Percentiles rank a stretch among this genome's conserved stretches.
phyloP scores from a whole-genome alignment of 2,329 filamentous ascomycete species.

The Tolypocladium nubicola region DNA sequence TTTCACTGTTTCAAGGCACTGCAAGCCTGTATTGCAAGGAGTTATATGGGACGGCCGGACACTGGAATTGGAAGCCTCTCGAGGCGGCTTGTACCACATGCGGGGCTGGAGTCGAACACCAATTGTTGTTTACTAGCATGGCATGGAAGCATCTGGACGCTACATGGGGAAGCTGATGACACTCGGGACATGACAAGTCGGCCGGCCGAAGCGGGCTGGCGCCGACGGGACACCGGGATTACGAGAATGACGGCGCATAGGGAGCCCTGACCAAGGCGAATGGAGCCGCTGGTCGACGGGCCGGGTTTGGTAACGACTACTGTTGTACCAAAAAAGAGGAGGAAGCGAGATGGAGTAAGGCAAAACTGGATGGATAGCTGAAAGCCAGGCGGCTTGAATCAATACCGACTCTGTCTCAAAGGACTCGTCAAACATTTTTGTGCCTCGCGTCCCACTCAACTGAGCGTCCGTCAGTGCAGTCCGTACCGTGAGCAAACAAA shows the following conservation, averaged over 20 bases:
- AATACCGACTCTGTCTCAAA: constrained; percentile 4
- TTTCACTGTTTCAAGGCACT: constrained; percentile 8
- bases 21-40: constrained; percentile 4
- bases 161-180: constrained; percentile 18
- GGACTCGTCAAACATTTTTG: neutral
- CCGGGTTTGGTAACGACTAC: neutral
- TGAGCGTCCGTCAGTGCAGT: neutral
- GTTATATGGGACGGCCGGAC: constrained; percentile 11
- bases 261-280: neutral
- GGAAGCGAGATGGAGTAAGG: constrained; percentile 3
- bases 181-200: constrained; percentile 17
- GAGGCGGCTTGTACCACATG: constrained; percentile 19
- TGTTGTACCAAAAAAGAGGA: neutral
- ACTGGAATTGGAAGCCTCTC: constrained; percentile 12
- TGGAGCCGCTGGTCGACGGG: neutral
- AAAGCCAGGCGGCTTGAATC: constrained; percentile 4
- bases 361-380: constrained; percentile 3
- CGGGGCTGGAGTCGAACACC: constrained; percentile 17
- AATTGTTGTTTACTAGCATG: constrained; percentile 22
- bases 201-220: constrained; percentile 4
- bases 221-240: constrained; percentile 6
- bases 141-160: constrained; percentile 18
- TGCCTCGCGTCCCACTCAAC: neutral
- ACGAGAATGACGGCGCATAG: constrained; percentile 6
- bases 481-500: neutral